These are phyloP conservation scores for Rhodotorula mucilaginosa DNA, from an alignment of 1,284 basidiomycete genomes.

Conservation along the genomic window DNA sequence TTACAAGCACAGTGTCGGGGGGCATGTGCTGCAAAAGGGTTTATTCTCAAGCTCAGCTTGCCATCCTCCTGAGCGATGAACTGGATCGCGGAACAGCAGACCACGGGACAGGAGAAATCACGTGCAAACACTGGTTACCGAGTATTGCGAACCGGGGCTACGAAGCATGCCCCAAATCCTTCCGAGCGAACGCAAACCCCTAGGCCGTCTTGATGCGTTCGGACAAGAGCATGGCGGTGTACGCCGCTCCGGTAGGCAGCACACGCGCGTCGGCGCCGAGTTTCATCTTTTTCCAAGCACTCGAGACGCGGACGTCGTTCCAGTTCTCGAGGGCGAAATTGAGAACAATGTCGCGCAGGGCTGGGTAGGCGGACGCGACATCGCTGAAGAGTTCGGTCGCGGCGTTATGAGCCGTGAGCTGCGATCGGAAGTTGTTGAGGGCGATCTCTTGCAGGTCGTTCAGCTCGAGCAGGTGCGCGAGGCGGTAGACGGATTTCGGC, in stretches of 20 bases:
- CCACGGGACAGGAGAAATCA: too few relatives aligned
- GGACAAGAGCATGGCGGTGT: not conserved
- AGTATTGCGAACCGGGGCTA: too few relatives aligned
- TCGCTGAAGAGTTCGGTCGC: slow-evolving; percentile 17
- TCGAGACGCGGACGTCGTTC: too few relatives aligned
- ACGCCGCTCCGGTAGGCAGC: not conserved
- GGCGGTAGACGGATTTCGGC: slow-evolving; percentile 8
- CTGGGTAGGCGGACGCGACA: not conserved
- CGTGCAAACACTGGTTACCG: too few relatives aligned
- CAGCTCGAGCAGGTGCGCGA: slow-evolving; percentile 12
- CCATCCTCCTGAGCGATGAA: too few relatives aligned
- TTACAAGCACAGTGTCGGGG: too few relatives aligned
- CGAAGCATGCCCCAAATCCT: too few relatives aligned
- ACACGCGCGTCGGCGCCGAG: not conserved
- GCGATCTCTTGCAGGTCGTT: not conserved
- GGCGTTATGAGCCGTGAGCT: slow-evolving; percentile 4
- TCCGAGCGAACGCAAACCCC: too few relatives aligned
- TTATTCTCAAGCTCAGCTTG: too few relatives aligned
- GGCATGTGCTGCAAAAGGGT: too few relatives aligned
- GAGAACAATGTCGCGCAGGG: not conserved
- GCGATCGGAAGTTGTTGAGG: not conserved
- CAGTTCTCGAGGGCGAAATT: not conserved
- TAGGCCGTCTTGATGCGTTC: not conserved
- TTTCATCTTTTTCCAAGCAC: slow-evolving; percentile 2
- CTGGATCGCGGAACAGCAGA: too few relatives aligned